These are phyloP conservation scores for Ceratonia siliqua DNA, from an alignment of 306 rosid genomes.

Conservation along the genomic window DNA sequence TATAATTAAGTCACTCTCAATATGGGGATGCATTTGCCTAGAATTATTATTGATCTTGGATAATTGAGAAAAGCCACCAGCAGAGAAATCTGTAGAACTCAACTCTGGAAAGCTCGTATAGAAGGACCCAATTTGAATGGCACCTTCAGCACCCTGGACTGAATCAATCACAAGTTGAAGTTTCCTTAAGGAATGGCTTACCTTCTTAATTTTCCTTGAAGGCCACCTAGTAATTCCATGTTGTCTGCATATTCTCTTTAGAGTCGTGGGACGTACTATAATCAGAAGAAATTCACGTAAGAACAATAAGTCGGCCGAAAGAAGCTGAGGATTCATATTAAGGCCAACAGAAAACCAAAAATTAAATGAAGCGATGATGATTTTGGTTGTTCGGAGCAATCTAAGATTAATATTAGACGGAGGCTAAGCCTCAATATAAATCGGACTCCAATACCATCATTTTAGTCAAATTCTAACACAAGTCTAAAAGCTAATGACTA, in stretches of 20 bases:
- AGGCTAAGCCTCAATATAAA: too few species aligned
- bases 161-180: constrained; percentile 71
- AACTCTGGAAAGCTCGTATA: constrained; percentile 61
- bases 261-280: constrained; percentile 73
- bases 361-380: background rate
- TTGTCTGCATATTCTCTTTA: constrained; percentile 76
- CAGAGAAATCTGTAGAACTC: constrained; percentile 35
- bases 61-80: constrained; percentile 20
- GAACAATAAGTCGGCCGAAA: too few species aligned
- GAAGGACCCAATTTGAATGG: constrained; percentile 59
- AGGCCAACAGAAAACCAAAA: background rate
- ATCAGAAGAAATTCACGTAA: too few species aligned
- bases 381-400: too few species aligned
- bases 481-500: too few species aligned
- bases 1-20: constrained; percentile 17
- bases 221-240: constrained; percentile 73
- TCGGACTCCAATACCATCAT: too few species aligned
- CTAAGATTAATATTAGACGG: too few species aligned
- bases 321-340: background rate
- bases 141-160: constrained; percentile 69
- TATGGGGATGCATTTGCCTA: constrained; percentile 9
- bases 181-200: constrained; percentile 63
- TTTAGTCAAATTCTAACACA: too few species aligned
- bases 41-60: constrained; percentile 19
- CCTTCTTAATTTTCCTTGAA: constrained; percentile 69